Conservation (phyloP, 2,329 filamentous ascomycete genomes). For the Chrysoporthe deuterocubensis region DNA sequence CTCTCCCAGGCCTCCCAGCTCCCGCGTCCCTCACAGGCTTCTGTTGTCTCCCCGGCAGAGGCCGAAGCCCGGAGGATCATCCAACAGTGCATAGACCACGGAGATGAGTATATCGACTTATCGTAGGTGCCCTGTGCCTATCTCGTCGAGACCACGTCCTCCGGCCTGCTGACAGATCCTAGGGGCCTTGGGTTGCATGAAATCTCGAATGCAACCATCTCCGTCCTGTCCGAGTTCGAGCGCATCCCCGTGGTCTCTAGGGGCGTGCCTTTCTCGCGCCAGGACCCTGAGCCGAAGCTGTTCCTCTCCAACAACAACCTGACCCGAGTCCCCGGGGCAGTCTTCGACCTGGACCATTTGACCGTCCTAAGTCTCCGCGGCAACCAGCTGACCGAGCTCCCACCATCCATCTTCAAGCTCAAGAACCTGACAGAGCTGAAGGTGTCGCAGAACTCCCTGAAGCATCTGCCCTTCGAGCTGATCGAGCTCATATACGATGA, state of each 20-base stretch:
- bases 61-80: conserved; percentile 51
- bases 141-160: not conserved
- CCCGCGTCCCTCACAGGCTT: conserved; percentile 14
- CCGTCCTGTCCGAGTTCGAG: conserved; percentile 58
- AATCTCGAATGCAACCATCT: conserved; percentile 61
- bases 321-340: conserved; percentile 56
- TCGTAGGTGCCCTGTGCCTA: conserved; percentile 48
- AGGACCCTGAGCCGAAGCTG: conserved; percentile 63
- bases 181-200: conserved; percentile 52
- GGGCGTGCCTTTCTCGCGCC: conserved; percentile 62
- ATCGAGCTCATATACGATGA: conserved; percentile 56
- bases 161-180: conserved; percentile 1
- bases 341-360: conserved; percentile 66
- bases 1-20: conserved; percentile 16
- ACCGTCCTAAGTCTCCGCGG: conserved; percentile 69
- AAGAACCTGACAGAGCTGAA: conserved; percentile 65
- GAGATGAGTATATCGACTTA: conserved; percentile 64
- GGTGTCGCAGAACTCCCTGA: conserved; percentile 65
- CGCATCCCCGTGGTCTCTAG: conserved; percentile 58
- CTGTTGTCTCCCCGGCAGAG: conserved; percentile 35
- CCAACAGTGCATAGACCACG: conserved; percentile 58
- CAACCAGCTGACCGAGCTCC: conserved; percentile 65
- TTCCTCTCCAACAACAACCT: conserved; percentile 66
- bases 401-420: conserved; percentile 62
- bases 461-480: conserved; percentile 65